phyloP scores from a whole-genome alignment of 148 eudicot genomes.

The Amaranthus cruentus region DNA sequence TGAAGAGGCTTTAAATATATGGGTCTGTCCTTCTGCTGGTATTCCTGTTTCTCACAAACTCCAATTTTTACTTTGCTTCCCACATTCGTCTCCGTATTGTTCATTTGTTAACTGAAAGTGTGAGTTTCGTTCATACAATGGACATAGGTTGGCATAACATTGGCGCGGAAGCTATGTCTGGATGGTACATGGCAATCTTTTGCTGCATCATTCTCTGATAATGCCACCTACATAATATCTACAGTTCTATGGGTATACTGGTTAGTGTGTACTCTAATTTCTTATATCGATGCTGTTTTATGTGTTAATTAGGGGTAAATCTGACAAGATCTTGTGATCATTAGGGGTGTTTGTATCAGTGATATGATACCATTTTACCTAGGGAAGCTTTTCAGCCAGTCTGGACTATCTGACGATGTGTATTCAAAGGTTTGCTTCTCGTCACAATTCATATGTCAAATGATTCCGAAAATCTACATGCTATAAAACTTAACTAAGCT shows the following conservation, averaged over 20 bases:
- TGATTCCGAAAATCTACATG: not conserved
- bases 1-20: constrained; percentile 97
- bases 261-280: constrained; percentile 35
- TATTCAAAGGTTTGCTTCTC: constrained; percentile 60
- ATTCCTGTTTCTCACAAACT: constrained; percentile 47
- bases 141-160: constrained; percentile 74
- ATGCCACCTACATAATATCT: constrained; percentile 69
- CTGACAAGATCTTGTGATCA: constrained; percentile 16
- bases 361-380: constrained; percentile 91
- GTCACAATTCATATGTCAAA: constrained; percentile 6
- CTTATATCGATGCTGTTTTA: not conserved
- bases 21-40: constrained; percentile 79
- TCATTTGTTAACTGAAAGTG: constrained; percentile 11
- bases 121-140: constrained; percentile 9
- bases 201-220: constrained; percentile 69
- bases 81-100: not conserved
- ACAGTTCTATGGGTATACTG: constrained; percentile 93
- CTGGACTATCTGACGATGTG: constrained; percentile 76
- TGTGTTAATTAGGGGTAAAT: not conserved
- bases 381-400: constrained; percentile 68
- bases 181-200: constrained; percentile 94
- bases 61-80: constrained; percentile 10
- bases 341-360: constrained; percentile 93
- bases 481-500: constrained; percentile 7
- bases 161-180: constrained; percentile 59